Percentiles rank a stretch among this genome's conserved stretches.
Evolutionary conservation across 371 early-diverging fungal genomes (phyloP).

Genomic region (Caulochytrium protostelioides): DNA sequence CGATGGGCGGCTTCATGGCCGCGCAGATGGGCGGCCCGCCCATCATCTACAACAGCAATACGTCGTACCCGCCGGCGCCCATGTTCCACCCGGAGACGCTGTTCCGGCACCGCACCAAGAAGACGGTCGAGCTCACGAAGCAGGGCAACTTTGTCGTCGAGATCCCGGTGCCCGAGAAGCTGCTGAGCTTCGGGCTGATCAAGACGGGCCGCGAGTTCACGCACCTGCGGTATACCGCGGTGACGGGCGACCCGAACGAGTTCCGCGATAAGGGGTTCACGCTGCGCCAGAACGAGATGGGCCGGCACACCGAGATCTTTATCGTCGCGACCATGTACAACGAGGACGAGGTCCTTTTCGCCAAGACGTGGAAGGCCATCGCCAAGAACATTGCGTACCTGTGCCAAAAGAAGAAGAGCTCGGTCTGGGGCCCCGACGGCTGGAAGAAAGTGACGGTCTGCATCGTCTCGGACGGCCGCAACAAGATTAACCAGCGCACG

Average conservation of each 20-base stretch:
- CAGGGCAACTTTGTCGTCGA: constrained; percentile 20
- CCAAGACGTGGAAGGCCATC: constrained; percentile 58
- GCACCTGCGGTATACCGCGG: constrained; percentile 48
- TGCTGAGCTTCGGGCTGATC: constrained; percentile 3
- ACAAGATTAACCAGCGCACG: constrained; percentile 42
- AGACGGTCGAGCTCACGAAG: constrained; percentile 15
- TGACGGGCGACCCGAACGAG: constrained; percentile 39
- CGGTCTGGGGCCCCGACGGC: constrained; percentile 59
- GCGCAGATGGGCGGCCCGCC: too few species aligned
- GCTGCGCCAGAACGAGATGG: constrained; percentile 49
- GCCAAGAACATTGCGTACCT: constrained; percentile 72
- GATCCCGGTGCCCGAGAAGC: constrained; percentile 20
- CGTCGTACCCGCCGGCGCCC: too few species aligned
- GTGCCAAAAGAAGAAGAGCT: constrained; percentile 50
- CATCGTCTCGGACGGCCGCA: constrained; percentile 31
- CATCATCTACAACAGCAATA: too few species aligned
- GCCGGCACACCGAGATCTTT: constrained; percentile 58
- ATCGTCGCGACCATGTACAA: constrained; percentile 49
- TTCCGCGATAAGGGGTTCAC: constrained; percentile 47
- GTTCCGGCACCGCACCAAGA: constrained; percentile 17
- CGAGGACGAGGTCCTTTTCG: constrained; percentile 67
- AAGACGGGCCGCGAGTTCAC: constrained; percentile 26
- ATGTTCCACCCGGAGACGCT: too few species aligned
- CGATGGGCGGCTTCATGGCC: too few species aligned
- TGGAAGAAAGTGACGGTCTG: constrained; percentile 83